Percentiles rank a stretch among this genome's conserved stretches.
These are phyloP conservation scores for Phaeotremella skinneri DNA, from an alignment of 768 basidiomycete species.

Conservation along the genomic window DNA sequence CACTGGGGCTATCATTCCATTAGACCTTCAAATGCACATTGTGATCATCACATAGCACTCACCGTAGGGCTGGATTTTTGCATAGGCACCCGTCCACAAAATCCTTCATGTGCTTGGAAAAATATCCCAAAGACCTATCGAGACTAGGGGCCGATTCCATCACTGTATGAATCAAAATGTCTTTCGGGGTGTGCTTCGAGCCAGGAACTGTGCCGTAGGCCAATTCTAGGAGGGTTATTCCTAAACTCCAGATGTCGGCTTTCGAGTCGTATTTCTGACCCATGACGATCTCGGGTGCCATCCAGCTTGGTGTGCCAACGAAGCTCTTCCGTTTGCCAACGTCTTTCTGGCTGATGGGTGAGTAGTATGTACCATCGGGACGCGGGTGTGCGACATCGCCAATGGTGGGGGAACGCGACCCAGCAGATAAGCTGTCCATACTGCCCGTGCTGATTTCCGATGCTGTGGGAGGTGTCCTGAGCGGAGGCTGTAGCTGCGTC, in stretches of 20 bases:
- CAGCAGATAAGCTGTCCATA: too few relatives aligned
- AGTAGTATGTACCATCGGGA: too few relatives aligned
- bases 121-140: slow-evolving; percentile 62
- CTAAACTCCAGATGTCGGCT: slow-evolving; percentile 95
- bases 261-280: slow-evolving; percentile 72
- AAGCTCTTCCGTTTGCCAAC: slow-evolving; percentile 80
- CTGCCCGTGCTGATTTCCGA: too few relatives aligned
- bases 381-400: too few relatives aligned
- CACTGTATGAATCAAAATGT: slow-evolving; percentile 73
- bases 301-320: slow-evolving; percentile 95
- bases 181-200: slow-evolving; percentile 69
- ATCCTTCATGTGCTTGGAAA: slow-evolving; percentile 76
- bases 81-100: slow-evolving; percentile 75
- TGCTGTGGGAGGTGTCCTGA: too few relatives aligned
- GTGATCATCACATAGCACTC: slow-evolving; percentile 14
- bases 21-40: not conserved
- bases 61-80: slow-evolving; percentile 81
- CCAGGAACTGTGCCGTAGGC: slow-evolving; percentile 83
- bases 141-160: slow-evolving; percentile 75
- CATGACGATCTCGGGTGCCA: slow-evolving; percentile 91
- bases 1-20: slow-evolving; percentile 59
- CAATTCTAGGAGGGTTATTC: slow-evolving; percentile 89
- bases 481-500: slow-evolving; percentile 4
- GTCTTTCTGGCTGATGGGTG: not conserved
- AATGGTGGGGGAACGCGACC: too few relatives aligned